Percentiles rank a stretch among this genome's conserved stretches.
phyloP scores from a whole-genome alignment of 108 stramenopile genomes.

The Stephanodiscus triporus region DNA sequence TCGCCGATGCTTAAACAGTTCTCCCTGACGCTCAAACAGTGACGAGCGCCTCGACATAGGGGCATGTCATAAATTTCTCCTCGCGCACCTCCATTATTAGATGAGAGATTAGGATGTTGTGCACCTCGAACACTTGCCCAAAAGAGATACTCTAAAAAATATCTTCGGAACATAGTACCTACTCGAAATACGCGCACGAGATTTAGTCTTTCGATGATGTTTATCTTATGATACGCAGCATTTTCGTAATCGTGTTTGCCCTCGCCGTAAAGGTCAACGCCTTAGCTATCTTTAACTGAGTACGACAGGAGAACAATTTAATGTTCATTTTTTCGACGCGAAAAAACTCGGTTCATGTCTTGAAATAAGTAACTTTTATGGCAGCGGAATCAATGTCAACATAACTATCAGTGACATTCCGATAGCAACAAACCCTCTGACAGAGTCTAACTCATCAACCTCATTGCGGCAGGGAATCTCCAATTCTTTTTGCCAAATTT shows the following conservation, averaged over 20 bases:
- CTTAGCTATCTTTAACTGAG: neutral
- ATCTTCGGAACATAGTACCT: neutral
- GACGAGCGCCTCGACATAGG: neutral
- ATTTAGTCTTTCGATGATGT: neutral
- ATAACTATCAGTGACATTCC: slow-evolving; percentile 49
- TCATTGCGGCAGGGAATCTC: slow-evolving; percentile 72
- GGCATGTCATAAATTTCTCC: neutral
- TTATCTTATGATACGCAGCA: neutral
- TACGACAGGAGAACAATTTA: too few species aligned
- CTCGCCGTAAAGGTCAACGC: too few species aligned
- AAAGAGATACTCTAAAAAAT: too few species aligned
- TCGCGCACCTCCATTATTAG: too few species aligned
- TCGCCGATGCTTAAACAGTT: neutral
- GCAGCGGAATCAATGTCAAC: slow-evolving; percentile 53
- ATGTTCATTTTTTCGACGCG: neutral
- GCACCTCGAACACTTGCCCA: too few species aligned
- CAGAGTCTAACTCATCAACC: slow-evolving; percentile 65
- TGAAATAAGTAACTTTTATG: neutral
- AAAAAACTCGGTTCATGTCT: too few species aligned
- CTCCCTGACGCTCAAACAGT: neutral
- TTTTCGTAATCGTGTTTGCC: neutral
- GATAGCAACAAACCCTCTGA: slow-evolving; percentile 60
- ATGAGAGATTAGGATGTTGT: too few species aligned
- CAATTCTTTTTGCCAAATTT: slow-evolving; percentile 68
- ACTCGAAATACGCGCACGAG: neutral